Percentiles rank a stretch among this genome's conserved stretches.
Evolutionary conservation across 495 filamentous ascomycete genomes (phyloP).

Genomic region (Glonium stellatum): DNA sequence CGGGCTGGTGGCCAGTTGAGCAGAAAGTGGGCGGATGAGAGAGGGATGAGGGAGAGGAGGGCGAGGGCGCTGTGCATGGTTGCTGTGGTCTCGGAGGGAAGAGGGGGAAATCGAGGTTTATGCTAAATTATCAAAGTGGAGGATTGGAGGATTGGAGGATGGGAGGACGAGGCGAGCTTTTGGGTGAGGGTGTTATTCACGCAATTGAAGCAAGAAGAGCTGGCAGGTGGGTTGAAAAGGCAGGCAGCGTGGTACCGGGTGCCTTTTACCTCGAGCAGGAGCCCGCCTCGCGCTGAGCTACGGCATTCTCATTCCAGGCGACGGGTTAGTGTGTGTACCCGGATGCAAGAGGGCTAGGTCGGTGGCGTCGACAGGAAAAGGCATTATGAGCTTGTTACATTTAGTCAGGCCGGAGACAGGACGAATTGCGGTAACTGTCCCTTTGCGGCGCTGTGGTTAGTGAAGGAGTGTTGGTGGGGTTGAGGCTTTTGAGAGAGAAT

Average conservation of each 20-base stretch:
- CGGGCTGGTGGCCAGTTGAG: slow-evolving; percentile 51
- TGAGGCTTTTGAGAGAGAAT: slow-evolving; percentile 6
- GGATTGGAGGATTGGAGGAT: neutral
- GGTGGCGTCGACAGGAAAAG: neutral
- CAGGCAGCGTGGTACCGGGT: neutral
- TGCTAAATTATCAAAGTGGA: neutral
- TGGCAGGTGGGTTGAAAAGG: neutral
- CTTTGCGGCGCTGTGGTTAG: neutral
- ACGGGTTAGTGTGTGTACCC: no score
- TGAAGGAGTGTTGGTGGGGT: neutral
- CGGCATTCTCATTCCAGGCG: no score
- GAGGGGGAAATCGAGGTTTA: neutral
- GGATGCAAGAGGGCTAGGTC: no score
- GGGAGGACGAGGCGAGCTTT: neutral
- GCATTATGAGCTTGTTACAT: slow-evolving; percentile 18
- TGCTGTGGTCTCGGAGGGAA: neutral
- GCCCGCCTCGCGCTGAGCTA: neutral
- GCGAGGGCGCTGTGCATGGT: slow-evolving; percentile 21
- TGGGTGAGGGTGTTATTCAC: neutral
- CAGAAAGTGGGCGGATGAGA: slow-evolving; percentile 53
- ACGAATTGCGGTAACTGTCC: neutral
- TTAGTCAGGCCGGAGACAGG: neutral
- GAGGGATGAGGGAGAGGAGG: slow-evolving; percentile 28
- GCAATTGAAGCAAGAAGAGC: neutral
- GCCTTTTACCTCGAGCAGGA: neutral